A percentile compares a stretch with the other conserved stretches of the same genome.
phyloP scores from a whole-genome alignment of 768 basidiomycete genomes.

The Suillus tomentosus region DNA sequence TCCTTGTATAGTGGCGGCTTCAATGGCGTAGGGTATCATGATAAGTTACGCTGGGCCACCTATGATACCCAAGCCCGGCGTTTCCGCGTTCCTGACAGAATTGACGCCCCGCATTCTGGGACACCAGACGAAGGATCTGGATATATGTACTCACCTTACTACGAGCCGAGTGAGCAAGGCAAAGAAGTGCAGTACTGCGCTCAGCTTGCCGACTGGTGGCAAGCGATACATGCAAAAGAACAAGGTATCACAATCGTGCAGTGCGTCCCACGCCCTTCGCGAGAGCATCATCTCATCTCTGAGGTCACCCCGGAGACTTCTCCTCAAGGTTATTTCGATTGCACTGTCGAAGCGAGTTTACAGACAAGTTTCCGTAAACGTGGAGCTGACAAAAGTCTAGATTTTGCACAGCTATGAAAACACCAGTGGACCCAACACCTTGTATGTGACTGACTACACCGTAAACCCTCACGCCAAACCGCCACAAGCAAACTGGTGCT shows the following conservation, averaged over 20 bases:
- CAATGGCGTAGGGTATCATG: slow-evolving; percentile 47
- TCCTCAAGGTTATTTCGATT: slow-evolving; percentile 59
- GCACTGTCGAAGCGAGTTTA: slow-evolving; percentile 58
- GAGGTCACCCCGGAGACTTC: slow-evolving; percentile 47
- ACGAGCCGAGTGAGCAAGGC: slow-evolving; percentile 36
- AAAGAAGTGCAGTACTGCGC: slow-evolving; percentile 46
- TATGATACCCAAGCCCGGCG: slow-evolving; percentile 44
- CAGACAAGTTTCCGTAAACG: not conserved
- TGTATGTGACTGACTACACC: slow-evolving; percentile 74
- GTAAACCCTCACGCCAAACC: slow-evolving; percentile 36
- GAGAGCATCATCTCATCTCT: slow-evolving; percentile 51
- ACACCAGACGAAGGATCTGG: slow-evolving; percentile 37
- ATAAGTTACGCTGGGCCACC: slow-evolving; percentile 56
- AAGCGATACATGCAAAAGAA: slow-evolving; percentile 30
- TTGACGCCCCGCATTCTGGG: slow-evolving; percentile 39
- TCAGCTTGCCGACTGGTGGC: slow-evolving; percentile 54
- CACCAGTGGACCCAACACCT: slow-evolving; percentile 39
- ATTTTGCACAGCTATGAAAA: slow-evolving; percentile 47
- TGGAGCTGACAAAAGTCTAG: slow-evolving; percentile 32
- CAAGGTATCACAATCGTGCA: slow-evolving; percentile 18
- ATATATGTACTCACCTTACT: slow-evolving; percentile 46
- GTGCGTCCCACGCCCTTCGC: slow-evolving; percentile 16
- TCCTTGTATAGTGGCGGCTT: slow-evolving; percentile 29
- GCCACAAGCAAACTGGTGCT: slow-evolving; percentile 49
- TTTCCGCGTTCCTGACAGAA: slow-evolving; percentile 40